A percentile compares a stretch with the other conserved stretches of the same genome.
Conservation (phyloP, 139 green algal genomes). For the Auxenochlorella pyrenoidosa region DNA sequence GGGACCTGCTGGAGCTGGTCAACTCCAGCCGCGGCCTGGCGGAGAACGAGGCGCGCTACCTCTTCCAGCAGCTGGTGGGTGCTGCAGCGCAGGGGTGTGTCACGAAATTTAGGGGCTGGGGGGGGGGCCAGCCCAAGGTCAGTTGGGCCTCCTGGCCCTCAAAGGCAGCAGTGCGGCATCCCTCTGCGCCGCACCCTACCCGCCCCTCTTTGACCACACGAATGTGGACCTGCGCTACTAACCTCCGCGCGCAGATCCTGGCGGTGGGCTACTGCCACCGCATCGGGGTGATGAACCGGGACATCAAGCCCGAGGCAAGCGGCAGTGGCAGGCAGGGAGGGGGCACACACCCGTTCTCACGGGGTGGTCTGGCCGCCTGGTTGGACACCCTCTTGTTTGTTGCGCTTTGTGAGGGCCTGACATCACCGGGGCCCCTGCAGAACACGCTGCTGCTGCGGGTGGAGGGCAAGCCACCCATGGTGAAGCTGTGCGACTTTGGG, state of each 20-base stretch:
- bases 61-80: slow-evolving; percentile 23
- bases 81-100: too few species aligned
- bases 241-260: slow-evolving; percentile 58
- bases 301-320: slow-evolving; percentile 79
- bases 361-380: not conserved
- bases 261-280: slow-evolving; percentile 96
- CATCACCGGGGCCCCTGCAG: not conserved
- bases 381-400: too few species aligned
- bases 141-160: too few species aligned
- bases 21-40: not conserved
- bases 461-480: not conserved
- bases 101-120: too few species aligned
- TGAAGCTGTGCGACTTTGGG: slow-evolving; percentile 23
- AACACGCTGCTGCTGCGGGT: slow-evolving; percentile 19
- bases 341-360: too few species aligned
- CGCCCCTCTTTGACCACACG: too few species aligned
- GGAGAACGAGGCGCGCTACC: slow-evolving; percentile 5
- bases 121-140: too few species aligned
- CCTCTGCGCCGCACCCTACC: not conserved
- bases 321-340: too few species aligned
- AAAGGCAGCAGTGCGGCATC: too few species aligned
- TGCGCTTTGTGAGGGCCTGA: not conserved
- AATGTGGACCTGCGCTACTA: too few species aligned
- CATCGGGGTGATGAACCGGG: slow-evolving; percentile 81
- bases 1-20: slow-evolving; percentile 4